Evolutionary conservation across 2,329 filamentous ascomycete genomes (phyloP).

Genomic region (Juglanconis oblonga): DNA sequence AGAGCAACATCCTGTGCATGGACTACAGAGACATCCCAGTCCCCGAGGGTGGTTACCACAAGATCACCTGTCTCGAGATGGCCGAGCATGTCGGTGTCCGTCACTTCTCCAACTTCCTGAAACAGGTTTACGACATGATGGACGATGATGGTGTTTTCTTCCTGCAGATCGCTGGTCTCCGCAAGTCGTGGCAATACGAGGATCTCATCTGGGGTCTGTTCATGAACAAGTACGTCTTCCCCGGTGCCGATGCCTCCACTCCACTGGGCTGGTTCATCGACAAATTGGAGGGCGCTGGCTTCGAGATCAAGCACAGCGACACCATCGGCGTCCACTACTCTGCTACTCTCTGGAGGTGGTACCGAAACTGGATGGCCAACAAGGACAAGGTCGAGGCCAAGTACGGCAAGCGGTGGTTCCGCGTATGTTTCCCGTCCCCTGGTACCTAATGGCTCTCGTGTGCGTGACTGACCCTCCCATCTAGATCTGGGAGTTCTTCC

Average conservation of each 20-base stretch:
- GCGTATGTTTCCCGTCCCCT: constrained; percentile 56
- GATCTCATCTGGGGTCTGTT: constrained; percentile 97
- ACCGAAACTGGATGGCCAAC: constrained; percentile 97
- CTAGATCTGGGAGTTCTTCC: constrained; percentile 91
- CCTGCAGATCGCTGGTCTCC: constrained; percentile 90
- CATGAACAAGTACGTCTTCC: constrained; percentile 99
- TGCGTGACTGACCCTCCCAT: neutral
- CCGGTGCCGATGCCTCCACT: constrained; percentile 91
- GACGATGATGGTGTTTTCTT: constrained; percentile 96
- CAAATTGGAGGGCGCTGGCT: constrained; percentile 80
- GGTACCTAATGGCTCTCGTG: no score
- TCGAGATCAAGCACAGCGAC: constrained; percentile 88
- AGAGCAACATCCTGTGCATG: constrained; percentile 91
- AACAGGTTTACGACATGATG: constrained; percentile 90
- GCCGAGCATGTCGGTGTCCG: constrained; percentile 96
- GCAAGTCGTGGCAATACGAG: constrained; percentile 96
- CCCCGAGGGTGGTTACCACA: constrained; percentile 76
- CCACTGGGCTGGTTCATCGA: constrained; percentile 86
- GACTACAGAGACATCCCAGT: constrained; percentile 94
- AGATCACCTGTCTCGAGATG: constrained; percentile 98
- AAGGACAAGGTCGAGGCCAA: constrained; percentile 88
- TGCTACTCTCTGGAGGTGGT: constrained; percentile 96
- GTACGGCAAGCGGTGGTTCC: constrained; percentile 94
- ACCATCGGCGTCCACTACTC: constrained; percentile 97
- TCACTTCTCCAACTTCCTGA: constrained; percentile 76